Base-by-base conservation (phyloP, 331 rosid species). In the Pyracantha coccinea region DNA sequence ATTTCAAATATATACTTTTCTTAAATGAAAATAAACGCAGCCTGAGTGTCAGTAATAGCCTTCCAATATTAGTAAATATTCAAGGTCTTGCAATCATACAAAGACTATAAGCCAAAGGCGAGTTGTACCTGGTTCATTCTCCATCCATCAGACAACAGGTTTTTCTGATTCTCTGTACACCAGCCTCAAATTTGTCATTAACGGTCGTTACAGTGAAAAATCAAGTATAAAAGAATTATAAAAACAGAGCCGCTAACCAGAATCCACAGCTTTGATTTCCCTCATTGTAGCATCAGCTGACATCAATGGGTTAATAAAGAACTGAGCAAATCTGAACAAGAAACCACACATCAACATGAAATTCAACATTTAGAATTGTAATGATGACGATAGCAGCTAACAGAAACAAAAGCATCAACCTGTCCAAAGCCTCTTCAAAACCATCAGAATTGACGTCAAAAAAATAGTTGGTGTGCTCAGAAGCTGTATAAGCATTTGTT, bases 241-340 rank as follows among this genome's bases (percentile, higher is more conserved):
- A 66, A 29, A 75, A 62, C 57, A 72, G 38, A 83, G 69, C n/a
- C 12, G 55, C 86, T 72, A 71, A 92, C 99, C 99, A 85, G 99
- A 92, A 88, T 94, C 97, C 81, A 94, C 97, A 68, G 99, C 97
- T 89, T 94, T 94, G 68, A 94, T 94, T 79, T 94, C 97, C 88
- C 99, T 92, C 68, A n/a, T 89, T 76, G 99, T 94, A 75, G 99
- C 99, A 83, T 94, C 97, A 81, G 99, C 87, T n/a, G 90, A 87
- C 97, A 92, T 94, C 83, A 94, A 77, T 15, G 99, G 99, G 64
- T 89, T 90, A 72, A 90, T 83, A 82, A 94, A 94, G 88, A 94
- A 94, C 88, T 92, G 99, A 64, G 97, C 86, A 84, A 94, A 94
- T 83, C 99, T 94, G 83, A 63, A 71, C 62, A 66, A 74, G 28